A percentile compares a stretch with the other conserved stretches of the same genome.
Conservation (phyloP, 2,329 filamentous ascomycete species). For the Neofusicoccum sp. region DNA sequence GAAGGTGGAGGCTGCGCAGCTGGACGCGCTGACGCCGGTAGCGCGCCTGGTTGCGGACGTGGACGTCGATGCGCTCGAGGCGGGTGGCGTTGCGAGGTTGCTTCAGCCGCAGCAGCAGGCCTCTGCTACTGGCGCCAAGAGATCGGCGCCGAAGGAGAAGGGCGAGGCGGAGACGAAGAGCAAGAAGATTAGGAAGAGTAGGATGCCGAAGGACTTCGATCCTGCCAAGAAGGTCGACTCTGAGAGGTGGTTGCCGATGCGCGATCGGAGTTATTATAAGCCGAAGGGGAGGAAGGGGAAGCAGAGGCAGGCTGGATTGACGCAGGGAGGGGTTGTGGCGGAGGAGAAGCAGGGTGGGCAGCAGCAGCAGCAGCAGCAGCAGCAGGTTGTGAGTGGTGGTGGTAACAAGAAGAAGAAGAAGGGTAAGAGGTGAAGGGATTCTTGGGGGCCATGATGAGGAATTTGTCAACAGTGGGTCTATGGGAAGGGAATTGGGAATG, state of each 20-base stretch:
- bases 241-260: conserved; percentile 88
- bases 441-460: too few relatives aligned
- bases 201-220: conserved; percentile 71
- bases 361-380: conserved; percentile 28
- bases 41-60: conserved; percentile 60
- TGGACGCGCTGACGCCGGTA: conserved; percentile 60
- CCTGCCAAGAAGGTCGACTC: conserved; percentile 78
- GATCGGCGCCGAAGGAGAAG: conserved; percentile 38
- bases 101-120: conserved; percentile 17
- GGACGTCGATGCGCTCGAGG: conserved; percentile 62
- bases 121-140: conserved; percentile 39
- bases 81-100: conserved; percentile 60
- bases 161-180: conserved; percentile 58
- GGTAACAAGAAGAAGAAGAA: conserved; percentile 28
- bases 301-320: conserved; percentile 67
- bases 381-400: conserved; percentile 26
- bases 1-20: conserved; percentile 53
- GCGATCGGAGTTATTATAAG: conserved; percentile 82
- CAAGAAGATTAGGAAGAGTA: conserved; percentile 58
- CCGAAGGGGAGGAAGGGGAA: conserved; percentile 92
- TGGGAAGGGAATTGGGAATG: too few relatives aligned
- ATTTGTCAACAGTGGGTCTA: too few relatives aligned
- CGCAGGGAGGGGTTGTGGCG: conserved; percentile 79
- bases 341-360: conserved; percentile 55
- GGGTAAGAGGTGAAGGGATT: conserved; percentile 25